A percentile compares a stretch with the other conserved stretches of the same genome.
Evolutionary conservation across 306 rosid genomes (phyloP).

Genomic region (Cucurbita ficifolia): DNA sequence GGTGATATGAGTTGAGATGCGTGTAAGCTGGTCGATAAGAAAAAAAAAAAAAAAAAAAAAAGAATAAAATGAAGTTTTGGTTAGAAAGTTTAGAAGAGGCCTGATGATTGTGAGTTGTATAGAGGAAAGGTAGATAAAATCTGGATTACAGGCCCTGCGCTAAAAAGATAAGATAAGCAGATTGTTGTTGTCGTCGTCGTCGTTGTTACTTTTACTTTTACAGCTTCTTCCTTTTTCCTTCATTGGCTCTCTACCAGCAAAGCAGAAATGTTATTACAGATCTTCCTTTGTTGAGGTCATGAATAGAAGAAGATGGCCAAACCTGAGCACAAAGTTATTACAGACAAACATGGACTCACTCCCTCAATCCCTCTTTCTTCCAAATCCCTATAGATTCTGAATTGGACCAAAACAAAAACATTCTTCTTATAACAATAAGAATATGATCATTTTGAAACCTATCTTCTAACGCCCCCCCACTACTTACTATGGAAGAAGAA

Average conservation of each 20-base stretch:
- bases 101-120: too few species aligned
- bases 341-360: slow-evolving; percentile 38
- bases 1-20: too few species aligned
- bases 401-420: slow-evolving; percentile 36
- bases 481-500: slow-evolving; percentile 39
- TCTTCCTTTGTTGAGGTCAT: neutral
- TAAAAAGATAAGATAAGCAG: slow-evolving; percentile 1
- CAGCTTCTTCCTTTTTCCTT: neutral
- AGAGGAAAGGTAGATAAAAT: too few species aligned
- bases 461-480: slow-evolving; percentile 17
- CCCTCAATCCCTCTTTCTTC: slow-evolving; percentile 4
- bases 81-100: too few species aligned
- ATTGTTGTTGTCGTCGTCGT: too few species aligned
- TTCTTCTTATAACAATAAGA: slow-evolving; percentile 29
- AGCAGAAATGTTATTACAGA: neutral
- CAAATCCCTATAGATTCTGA: slow-evolving; percentile 48
- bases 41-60: too few species aligned
- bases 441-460: slow-evolving; percentile 11
- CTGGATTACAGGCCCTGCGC: too few species aligned
- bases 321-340: slow-evolving; percentile 23
- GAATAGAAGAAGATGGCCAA: neutral
- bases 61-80: too few species aligned
- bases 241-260: neutral
- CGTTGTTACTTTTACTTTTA: neutral
- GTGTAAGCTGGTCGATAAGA: too few species aligned